Evolutionary conservation across 495 filamentous ascomycete species (phyloP).

Genomic region (Staphylotrichum longicolle): DNA sequence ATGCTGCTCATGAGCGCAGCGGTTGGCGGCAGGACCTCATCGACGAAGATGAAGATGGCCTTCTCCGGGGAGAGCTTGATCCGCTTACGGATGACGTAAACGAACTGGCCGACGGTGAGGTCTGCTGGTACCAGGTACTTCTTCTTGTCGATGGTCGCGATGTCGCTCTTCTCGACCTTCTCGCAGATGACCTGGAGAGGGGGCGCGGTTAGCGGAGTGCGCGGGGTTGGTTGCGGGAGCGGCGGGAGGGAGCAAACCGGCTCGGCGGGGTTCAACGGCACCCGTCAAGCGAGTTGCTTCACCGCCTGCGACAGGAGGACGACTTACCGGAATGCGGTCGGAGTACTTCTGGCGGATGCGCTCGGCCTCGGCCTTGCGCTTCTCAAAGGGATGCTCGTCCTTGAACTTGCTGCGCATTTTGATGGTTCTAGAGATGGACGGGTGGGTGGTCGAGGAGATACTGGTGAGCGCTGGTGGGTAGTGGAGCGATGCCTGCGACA

Average conservation of each 20-base stretch:
- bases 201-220: conserved; percentile 17
- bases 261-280: neutral
- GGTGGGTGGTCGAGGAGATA: conserved; percentile 5
- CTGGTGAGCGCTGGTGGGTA: conserved; percentile 2
- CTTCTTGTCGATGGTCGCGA: conserved; percentile 99
- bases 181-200: conserved; percentile 88
- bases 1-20: conserved; percentile 99
- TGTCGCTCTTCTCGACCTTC: conserved; percentile 98
- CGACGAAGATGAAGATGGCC: conserved; percentile 99
- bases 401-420: conserved; percentile 98
- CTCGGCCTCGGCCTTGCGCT: conserved; percentile 98
- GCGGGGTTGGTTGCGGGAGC: neutral
- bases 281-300: conserved; percentile 1
- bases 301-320: conserved; percentile 20
- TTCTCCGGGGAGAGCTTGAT: conserved; percentile 99
- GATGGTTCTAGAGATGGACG: conserved; percentile 30
- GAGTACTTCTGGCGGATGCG: conserved; percentile 98
- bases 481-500: too few species aligned
- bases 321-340: conserved; percentile 94
- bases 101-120: conserved; percentile 98
- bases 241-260: neutral
- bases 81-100: conserved; percentile 99
- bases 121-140: conserved; percentile 98
- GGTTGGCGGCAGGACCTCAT: conserved; percentile 95
- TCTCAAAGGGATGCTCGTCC: conserved; percentile 99